phyloP scores from a whole-genome alignment of 441 rosid genomes.

The Euphorbia schlechtendalii region DNA sequence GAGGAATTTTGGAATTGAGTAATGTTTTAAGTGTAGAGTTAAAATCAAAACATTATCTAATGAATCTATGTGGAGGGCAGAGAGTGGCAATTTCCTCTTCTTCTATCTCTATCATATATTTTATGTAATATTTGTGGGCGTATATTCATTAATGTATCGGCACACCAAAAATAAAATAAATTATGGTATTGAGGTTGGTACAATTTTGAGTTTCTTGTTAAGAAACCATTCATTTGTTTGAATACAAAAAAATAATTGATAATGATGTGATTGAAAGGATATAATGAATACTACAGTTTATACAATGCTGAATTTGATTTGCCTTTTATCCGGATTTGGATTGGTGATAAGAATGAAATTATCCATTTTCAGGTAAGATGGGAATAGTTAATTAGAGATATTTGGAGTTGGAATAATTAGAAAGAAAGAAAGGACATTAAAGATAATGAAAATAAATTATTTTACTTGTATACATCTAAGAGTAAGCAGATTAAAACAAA shows the following conservation, averaged over 20 bases:
- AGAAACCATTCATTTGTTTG: neutral
- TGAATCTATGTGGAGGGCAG: neutral
- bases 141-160: too few species aligned
- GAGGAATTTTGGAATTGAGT: neutral
- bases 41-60: neutral
- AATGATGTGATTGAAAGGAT: neutral
- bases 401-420: too few species aligned
- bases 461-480: too few species aligned
- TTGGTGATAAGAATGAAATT: neutral
- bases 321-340: neutral
- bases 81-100: neutral
- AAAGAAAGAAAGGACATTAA: neutral
- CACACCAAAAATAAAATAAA: too few species aligned
- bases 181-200: neutral
- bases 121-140: neutral
- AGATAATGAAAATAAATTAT: neutral
- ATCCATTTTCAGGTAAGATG: neutral
- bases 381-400: neutral
- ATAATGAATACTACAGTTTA: neutral
- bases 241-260: neutral
- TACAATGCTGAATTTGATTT: neutral
- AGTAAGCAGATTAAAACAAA: too few species aligned
- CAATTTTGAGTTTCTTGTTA: neutral
- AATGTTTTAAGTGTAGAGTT: neutral
- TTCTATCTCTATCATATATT: neutral